A percentile compares a stretch with the other conserved stretches of the same genome.
Evolutionary conservation across 805 yeast species (phyloP).

Genomic region (Myxozyma neotropica): DNA sequence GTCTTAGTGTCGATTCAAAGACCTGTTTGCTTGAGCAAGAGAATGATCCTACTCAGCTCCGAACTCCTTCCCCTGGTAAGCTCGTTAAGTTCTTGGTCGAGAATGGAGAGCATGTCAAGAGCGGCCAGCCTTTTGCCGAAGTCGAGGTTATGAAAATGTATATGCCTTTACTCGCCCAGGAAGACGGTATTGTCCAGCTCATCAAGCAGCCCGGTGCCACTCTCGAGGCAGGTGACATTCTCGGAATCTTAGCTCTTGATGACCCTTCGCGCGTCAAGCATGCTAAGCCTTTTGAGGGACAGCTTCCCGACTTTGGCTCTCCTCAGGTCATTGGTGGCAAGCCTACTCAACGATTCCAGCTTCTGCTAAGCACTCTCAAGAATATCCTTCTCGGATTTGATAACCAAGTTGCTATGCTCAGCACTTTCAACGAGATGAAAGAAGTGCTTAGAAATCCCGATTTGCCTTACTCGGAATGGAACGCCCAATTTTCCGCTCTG

Average conservation of each 20-base stretch:
- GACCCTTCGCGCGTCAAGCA: constrained; percentile 97
- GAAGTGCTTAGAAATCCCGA: constrained; percentile 74
- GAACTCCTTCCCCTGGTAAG: constrained; percentile 99
- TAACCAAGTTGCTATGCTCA: constrained; percentile 90
- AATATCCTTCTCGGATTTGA: constrained; percentile 90
- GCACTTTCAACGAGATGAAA: constrained; percentile 72
- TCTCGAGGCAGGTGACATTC: constrained; percentile 92
- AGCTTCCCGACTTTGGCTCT: constrained; percentile 84
- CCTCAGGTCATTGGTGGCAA: constrained; percentile 83
- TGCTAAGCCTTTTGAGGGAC: constrained; percentile 92
- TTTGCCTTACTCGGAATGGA: constrained; percentile 94
- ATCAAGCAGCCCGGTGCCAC: constrained; percentile 99
- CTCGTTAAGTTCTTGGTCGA: constrained; percentile 91
- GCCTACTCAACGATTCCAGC: constrained; percentile 72
- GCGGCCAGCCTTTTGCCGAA: constrained; percentile 96
- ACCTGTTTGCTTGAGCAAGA: constrained; percentile 93
- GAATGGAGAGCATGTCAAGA: constrained; percentile 86
- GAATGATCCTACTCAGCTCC: constrained; percentile 96
- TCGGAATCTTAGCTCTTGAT: constrained; percentile 91
- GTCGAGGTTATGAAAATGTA: constrained; percentile 99
- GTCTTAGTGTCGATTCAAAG: constrained; percentile 92
- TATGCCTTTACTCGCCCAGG: constrained; percentile 94
- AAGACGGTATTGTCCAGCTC: constrained; percentile 87
- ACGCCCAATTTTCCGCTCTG: constrained; percentile 77
- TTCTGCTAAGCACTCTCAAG: constrained; percentile 60